Conservation (phyloP, 345 rosid genomes). For the Kandelia obovata region DNA sequence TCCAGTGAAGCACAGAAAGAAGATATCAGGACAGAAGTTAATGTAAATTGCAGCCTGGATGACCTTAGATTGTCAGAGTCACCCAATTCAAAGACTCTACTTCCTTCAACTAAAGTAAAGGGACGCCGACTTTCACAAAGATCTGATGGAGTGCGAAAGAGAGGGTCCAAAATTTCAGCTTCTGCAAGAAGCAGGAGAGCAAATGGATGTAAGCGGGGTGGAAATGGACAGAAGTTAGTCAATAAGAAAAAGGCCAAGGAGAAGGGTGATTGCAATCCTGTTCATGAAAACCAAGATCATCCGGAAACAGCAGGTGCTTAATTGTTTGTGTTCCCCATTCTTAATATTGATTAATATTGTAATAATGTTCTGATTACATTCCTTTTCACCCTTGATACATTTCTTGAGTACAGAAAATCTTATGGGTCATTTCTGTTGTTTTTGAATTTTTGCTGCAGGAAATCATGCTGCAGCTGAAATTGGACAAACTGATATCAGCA, state of each 20-base stretch:
- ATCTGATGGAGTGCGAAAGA: slow-evolving; percentile 42
- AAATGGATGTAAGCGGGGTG: slow-evolving; percentile 34
- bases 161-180: slow-evolving; percentile 42
- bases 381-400: background rate
- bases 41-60: slow-evolving; percentile 14
- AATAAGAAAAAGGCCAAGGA: slow-evolving; percentile 36
- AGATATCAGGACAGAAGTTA: slow-evolving; percentile 20
- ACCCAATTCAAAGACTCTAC: slow-evolving; percentile 19
- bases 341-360: background rate
- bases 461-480: slow-evolving; percentile 28
- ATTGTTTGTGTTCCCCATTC: slow-evolving; percentile 4
- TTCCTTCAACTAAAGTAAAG: slow-evolving; percentile 35
- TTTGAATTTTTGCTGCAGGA: slow-evolving; percentile 29
- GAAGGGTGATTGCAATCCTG: slow-evolving; percentile 33
- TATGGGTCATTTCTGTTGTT: slow-evolving; percentile 5
- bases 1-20: slow-evolving; percentile 22
- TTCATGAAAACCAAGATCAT: slow-evolving; percentile 22
- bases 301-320: slow-evolving; percentile 57
- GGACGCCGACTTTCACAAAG: slow-evolving; percentile 33
- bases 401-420: slow-evolving; percentile 5
- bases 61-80: slow-evolving; percentile 22
- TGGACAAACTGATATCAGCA: slow-evolving; percentile 26
- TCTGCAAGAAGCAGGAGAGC: slow-evolving; percentile 40
- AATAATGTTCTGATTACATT: slow-evolving; percentile 3
- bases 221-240: slow-evolving; percentile 30